A percentile compares a stretch with the other conserved stretches of the same genome.
Evolutionary conservation across 441 rosid genomes (phyloP).

Genomic region (Daphne laureola): DNA sequence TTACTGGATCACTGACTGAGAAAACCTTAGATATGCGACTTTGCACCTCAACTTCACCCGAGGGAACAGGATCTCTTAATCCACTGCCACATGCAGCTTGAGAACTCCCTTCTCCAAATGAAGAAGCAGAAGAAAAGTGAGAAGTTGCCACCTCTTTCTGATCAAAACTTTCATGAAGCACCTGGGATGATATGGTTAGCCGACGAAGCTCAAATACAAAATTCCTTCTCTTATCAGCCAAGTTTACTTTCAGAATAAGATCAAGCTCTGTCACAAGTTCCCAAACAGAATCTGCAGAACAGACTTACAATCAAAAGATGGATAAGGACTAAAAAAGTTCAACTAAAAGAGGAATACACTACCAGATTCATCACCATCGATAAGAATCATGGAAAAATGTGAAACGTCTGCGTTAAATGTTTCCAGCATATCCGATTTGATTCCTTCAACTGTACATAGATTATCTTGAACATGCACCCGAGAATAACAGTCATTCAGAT

Average conservation of each 20-base stretch:
- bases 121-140: constrained; percentile 41
- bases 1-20: constrained; percentile 31
- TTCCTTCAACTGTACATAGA: constrained; percentile 22
- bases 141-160: constrained; percentile 40
- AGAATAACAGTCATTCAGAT: constrained; percentile 14
- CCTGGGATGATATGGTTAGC: constrained; percentile 58
- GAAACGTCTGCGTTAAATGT: constrained; percentile 38
- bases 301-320: constrained; percentile 17
- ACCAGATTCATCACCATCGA: constrained; percentile 58
- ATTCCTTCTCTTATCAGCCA: constrained; percentile 34
- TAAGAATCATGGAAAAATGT: constrained; percentile 53
- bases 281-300: constrained; percentile 53
- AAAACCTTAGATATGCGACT: constrained; percentile 23
- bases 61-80: constrained; percentile 24
- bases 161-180: constrained; percentile 32
- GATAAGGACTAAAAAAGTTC: constrained; percentile 14
- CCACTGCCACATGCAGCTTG: constrained; percentile 32
- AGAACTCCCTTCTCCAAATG: constrained; percentile 35
- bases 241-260: constrained; percentile 43
- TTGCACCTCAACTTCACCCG: constrained; percentile 17
- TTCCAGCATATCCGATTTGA: constrained; percentile 34
- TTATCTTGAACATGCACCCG: constrained; percentile 22
- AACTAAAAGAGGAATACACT: constrained; percentile 22
- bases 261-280: constrained; percentile 59
- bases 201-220: constrained; percentile 54